Conservation (phyloP, 768 basidiomycete species). For the Tylopilus vinaceipallidus region DNA sequence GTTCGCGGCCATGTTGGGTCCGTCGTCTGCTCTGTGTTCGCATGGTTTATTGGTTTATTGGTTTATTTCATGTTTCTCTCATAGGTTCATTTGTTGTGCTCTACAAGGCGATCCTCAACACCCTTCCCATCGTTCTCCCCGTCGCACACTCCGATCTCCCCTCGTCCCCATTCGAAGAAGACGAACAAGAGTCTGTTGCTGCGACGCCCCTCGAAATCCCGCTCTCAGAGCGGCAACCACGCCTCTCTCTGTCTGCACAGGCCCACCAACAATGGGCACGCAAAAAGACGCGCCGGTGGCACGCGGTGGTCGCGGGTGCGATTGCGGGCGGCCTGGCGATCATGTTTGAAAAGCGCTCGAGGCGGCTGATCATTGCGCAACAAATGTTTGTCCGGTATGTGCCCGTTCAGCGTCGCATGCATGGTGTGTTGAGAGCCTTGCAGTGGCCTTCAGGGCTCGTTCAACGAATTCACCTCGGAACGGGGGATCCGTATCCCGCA, state of each 20-base stretch:
- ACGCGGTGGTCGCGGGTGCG: constrained; percentile 76
- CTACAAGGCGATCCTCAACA: constrained; percentile 79
- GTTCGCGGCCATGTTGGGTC: constrained; percentile 87
- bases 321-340: constrained; percentile 72
- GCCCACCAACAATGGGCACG: constrained; percentile 62
- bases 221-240: constrained; percentile 38
- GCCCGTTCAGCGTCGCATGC: not conserved
- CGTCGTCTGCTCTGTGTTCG: not conserved
- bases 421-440: constrained; percentile 1
- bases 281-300: constrained; percentile 73
- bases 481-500: constrained; percentile 72
- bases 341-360: constrained; percentile 68
- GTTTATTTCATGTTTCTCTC: not conserved
- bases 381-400: constrained; percentile 80
- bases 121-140: constrained; percentile 69
- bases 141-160: constrained; percentile 23
- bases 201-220: constrained; percentile 17
- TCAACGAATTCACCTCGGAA: constrained; percentile 71
- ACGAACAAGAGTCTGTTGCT: constrained; percentile 19
- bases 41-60: too few relatives aligned
- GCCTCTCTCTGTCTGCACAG: constrained; percentile 60
- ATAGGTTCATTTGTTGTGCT: constrained; percentile 74
- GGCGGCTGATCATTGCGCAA: constrained; percentile 72
- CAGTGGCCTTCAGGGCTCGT: constrained; percentile 88
- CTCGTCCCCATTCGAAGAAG: constrained; percentile 33